Evolutionary conservation across 495 filamentous ascomycete genomes (phyloP).

Genomic region (Cercophora sp.): DNA sequence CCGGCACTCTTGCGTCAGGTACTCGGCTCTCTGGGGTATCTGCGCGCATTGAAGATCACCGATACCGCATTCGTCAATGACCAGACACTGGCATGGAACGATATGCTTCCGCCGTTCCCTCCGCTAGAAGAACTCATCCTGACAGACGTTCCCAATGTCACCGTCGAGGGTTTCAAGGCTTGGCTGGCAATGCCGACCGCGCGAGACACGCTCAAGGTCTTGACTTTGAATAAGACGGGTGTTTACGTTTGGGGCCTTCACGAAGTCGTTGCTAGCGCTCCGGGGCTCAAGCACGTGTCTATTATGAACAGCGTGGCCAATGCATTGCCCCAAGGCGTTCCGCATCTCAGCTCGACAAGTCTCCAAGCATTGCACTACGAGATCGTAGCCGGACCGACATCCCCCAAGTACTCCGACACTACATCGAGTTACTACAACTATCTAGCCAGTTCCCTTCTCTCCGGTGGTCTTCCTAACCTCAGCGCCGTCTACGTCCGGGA

Average conservation of each 20-base stretch:
- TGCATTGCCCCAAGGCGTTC: slow-evolving; percentile 61
- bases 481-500: slow-evolving; percentile 80
- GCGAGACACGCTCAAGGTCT: slow-evolving; percentile 49
- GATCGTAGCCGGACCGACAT: slow-evolving; percentile 59
- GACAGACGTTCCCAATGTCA: slow-evolving; percentile 63
- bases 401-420: slow-evolving; percentile 54
- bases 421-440: slow-evolving; percentile 77
- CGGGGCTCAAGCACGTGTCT: slow-evolving; percentile 59
- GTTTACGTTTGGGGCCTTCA: slow-evolving; percentile 60
- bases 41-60: slow-evolving; percentile 69
- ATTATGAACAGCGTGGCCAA: slow-evolving; percentile 62
- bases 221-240: slow-evolving; percentile 66
- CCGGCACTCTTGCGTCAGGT: slow-evolving; percentile 64
- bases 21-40: slow-evolving; percentile 58
- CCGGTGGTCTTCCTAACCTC: slow-evolving; percentile 68
- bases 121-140: slow-evolving; percentile 65
- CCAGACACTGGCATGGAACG: slow-evolving; percentile 59
- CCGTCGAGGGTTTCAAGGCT: slow-evolving; percentile 59
- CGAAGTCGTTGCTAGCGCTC: slow-evolving; percentile 57
- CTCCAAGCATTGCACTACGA: slow-evolving; percentile 76
- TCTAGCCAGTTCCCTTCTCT: slow-evolving; percentile 74
- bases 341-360: slow-evolving; percentile 60
- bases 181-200: slow-evolving; percentile 53
- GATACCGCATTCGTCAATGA: slow-evolving; percentile 69
- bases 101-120: slow-evolving; percentile 63